Conservation (phyloP, 768 basidiomycete species). For the Hypsizygus marmoreus region DNA sequence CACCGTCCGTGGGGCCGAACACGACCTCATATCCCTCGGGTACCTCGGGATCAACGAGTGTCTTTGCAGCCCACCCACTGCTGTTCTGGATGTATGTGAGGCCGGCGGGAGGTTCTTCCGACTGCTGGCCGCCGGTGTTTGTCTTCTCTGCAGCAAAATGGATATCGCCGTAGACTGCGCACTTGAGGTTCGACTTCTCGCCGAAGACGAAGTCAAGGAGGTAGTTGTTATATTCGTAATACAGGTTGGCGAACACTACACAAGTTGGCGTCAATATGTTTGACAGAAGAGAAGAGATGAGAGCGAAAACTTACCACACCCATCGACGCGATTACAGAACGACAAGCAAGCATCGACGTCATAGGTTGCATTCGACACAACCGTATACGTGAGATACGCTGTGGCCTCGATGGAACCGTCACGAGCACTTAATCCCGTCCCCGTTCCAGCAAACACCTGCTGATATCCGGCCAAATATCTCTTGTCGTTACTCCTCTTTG, state of each 20-base stretch:
- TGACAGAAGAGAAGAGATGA: background rate
- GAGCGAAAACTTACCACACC: conserved; percentile 40
- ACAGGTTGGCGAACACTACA: conserved; percentile 52
- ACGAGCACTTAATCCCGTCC: conserved; percentile 33
- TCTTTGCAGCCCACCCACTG: conserved; percentile 40
- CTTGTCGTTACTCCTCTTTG: background rate
- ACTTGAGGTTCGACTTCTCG: conserved; percentile 48
- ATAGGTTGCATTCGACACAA: conserved; percentile 48
- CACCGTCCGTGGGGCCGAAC: conserved; percentile 47
- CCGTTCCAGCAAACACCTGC: conserved; percentile 40
- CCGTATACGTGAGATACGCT: conserved; percentile 48
- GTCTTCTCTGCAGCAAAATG: conserved; percentile 46
- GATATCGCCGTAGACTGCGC: conserved; percentile 45
- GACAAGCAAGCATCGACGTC: conserved; percentile 43
- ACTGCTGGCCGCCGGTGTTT: conserved; percentile 46
- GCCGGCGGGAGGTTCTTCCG: conserved; percentile 33
- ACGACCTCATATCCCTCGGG: conserved; percentile 49
- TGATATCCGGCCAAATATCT: conserved; percentile 27
- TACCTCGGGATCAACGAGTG: conserved; percentile 35
- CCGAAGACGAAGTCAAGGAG: conserved; percentile 39
- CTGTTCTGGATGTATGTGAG: conserved; percentile 46
- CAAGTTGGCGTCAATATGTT: conserved; percentile 2
- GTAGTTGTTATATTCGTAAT: conserved; percentile 49
- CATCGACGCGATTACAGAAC: conserved; percentile 37
- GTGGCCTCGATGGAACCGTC: conserved; percentile 51